phyloP scores from a whole-genome alignment of 2,329 filamentous ascomycete species.

The Ilyonectria sp. region DNA sequence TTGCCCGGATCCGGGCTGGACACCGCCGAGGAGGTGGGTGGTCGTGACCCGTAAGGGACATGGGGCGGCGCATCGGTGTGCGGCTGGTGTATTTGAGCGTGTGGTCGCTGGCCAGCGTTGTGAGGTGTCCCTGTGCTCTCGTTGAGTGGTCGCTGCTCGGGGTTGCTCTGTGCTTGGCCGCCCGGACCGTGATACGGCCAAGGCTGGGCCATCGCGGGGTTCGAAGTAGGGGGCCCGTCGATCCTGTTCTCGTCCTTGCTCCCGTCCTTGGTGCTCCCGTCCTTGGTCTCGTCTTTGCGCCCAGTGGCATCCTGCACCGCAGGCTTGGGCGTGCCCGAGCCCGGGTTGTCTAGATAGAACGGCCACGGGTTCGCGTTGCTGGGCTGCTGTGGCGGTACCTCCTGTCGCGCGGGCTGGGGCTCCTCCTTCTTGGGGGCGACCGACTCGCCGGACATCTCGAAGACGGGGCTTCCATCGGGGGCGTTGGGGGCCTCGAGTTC shows the following conservation, averaged over 20 bases:
- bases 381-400: constrained; percentile 15
- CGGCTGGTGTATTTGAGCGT: constrained; percentile 15
- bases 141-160: constrained; percentile 14
- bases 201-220: constrained; percentile 48
- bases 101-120: constrained; percentile 24
- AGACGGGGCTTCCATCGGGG: constrained; percentile 44
- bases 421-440: constrained; percentile 26
- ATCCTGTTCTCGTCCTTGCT: constrained; percentile 17
- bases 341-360: constrained; percentile 47
- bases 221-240: constrained; percentile 1
- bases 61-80: constrained; percentile 23
- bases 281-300: constrained; percentile 23
- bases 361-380: constrained; percentile 50
- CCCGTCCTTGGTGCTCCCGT: not conserved
- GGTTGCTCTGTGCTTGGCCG: constrained; percentile 1
- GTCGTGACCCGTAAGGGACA: constrained; percentile 37
- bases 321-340: constrained; percentile 17
- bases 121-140: constrained; percentile 3
- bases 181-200: constrained; percentile 53
- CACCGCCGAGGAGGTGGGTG: constrained; percentile 26
- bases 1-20: constrained; percentile 31
- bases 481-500: constrained; percentile 50
- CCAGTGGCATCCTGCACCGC: constrained; percentile 17
- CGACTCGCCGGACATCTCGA: constrained; percentile 53
- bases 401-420: constrained; percentile 16